phyloP scores from a whole-genome alignment of 305 asterid species.

The Striga hermonthica region DNA sequence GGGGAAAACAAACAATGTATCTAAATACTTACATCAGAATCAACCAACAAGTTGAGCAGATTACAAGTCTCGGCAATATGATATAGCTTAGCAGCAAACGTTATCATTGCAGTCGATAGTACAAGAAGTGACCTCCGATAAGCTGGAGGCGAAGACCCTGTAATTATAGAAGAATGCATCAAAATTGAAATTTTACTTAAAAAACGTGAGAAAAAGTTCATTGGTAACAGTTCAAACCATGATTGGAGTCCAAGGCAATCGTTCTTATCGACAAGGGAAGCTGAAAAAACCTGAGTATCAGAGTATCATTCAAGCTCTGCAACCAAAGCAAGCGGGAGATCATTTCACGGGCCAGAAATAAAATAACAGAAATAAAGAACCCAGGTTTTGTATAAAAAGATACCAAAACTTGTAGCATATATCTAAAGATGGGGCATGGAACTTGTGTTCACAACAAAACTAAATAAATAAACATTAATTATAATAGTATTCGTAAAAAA shows the following conservation, averaged over 20 bases:
- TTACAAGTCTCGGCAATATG: constrained; percentile 51
- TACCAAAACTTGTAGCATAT: no score
- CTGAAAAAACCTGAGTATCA: constrained; percentile 73
- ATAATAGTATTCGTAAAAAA: background rate
- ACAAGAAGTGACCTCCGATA: constrained; percentile 74
- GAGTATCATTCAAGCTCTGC: constrained; percentile 57
- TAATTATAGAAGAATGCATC: constrained; percentile 24
- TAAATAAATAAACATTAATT: no score
- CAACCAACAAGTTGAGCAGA: constrained; percentile 50
- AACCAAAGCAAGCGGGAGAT: constrained; percentile 31
- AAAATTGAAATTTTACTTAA: constrained; percentile 9
- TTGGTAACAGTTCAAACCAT: constrained; percentile 41
- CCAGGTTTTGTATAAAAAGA: no score
- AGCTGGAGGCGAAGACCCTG: constrained; percentile 66
- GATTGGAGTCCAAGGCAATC: constrained; percentile 59
- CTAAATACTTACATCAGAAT: constrained; percentile 59
- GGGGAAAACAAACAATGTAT: background rate
- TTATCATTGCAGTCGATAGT: constrained; percentile 68
- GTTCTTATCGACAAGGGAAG: constrained; percentile 75
- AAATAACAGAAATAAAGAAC: background rate
- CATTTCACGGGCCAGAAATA: background rate
- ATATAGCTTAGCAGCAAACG: constrained; percentile 72
- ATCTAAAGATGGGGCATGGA: no score
- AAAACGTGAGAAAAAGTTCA: background rate
- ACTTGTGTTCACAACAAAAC: no score